Evolutionary conservation across 208 protist genomes (phyloP), one percentile per base, ranked within the genome.

Genomic region (Acanthamoeba castellanii): DNA sequence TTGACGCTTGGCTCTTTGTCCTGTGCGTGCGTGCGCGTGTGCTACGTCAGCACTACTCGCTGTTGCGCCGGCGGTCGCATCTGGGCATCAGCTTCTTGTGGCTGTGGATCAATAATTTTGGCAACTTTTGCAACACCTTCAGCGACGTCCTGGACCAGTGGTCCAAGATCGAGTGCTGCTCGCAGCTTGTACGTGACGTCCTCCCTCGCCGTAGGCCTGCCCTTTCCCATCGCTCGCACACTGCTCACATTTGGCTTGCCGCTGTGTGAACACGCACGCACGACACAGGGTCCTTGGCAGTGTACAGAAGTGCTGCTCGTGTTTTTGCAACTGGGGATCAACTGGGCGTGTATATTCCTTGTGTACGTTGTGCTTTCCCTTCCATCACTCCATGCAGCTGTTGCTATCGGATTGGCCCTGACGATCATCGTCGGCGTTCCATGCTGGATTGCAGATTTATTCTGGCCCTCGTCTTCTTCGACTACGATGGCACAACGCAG

Each of bases 71-170:
- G 20, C 87, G 87, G 16, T 92, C 87, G 9, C 87, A 92, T 27
- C 18, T 92, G 87, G 87, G 87, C 27, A 70, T 92, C 64, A 92
- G 87, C 61, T 92, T 92, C 66, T 20, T 92, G 25, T 92, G 64
- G 64, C 37, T 92, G 25, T 92, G 57, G 64, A 92, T 92, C 27
- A 92, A 70, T 59, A 92, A 92, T 92, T 92, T 92, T 92, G 87
- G 87, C 87, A 92, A 92, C 59, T 92, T 92, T 76, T 92, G 87
- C 47, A 92, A 92, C 87, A 92, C 87, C 61, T 92, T 92, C 59
- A 50, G 5, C 25, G 87, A 76, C 61, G 87, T 76, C 25, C 30
- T 92, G 37, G 57, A 74, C 47, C 87, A 92, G 45, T 92, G 87
- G 87, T 9, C 18, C 16, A 8, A 68, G 13, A 92, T 92, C 42